Evolutionary conservation across 805 yeast species (phyloP), one percentile per base, ranked within the genome.

Genomic region (Metschnikowia anglica): DNA sequence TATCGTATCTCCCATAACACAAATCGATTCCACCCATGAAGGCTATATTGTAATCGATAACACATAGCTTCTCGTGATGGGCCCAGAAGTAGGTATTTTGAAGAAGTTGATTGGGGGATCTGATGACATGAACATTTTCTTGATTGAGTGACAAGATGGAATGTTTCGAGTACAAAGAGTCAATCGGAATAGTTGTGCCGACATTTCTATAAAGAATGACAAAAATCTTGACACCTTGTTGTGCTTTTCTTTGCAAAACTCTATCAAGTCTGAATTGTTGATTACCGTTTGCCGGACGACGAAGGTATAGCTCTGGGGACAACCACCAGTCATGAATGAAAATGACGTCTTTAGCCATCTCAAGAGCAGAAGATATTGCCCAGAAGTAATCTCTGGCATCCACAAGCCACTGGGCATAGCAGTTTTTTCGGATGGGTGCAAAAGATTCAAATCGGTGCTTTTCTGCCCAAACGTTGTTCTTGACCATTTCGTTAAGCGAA

Each of bases 261-360:
- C 99, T 75, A 63, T 93, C 99, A 32, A 93, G 68, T 59, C 99
- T 77, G 83, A 88, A 93, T 49, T 87, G 84, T 62, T 93, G 98
- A 55, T 91, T 91, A 7, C 97, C 97, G 62, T 87, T 84, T 0
- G 96, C 91, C 0, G 99, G 99, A 38, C 99, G 73, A 49, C 99
- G 77, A 66, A 93, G 70, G 56, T 93, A 95, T 3, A 93, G 61
- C 62, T 93, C 99, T 0, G 99, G 99, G 4, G 91, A 79, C 19
- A 93, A 71, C 99, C 99, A 93, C 99, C 99, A 93, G 58, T 91
- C 99, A 58, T 93, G 97, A 37, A 93, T 88, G 60, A 83, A 93
- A 25, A 93, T 84, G 1, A 85, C 91, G 69, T 93, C 98, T 52
- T 82, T 81, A 0, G 99, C 98, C 86, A 87, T 83, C 52, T 85